Base-by-base conservation (phyloP, 495 filamentous ascomycete species). In the Tuber umbilicatum region DNA sequence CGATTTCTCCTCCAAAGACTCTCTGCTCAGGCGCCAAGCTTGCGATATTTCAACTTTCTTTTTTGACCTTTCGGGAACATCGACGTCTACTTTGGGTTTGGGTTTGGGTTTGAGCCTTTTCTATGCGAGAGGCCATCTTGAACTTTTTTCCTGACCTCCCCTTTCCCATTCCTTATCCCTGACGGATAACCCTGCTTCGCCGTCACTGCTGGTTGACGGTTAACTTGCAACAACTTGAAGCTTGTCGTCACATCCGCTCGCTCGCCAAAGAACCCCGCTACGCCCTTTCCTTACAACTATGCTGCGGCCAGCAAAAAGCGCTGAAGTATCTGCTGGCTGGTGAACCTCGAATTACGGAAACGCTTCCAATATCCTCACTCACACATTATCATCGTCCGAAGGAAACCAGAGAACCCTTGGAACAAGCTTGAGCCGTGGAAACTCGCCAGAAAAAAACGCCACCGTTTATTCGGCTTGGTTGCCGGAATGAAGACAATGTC, bases 241-340 rank as follows among this genome's bases (percentile, higher is more conserved):
- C 55, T 64, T 64, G 55, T 35, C 27, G 12, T 31, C 27, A 17
- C 27, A 35, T 64, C 14, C 12, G 55, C 14, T 64, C 27, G 55
- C 55, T 64, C 55, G 27, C 55, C 27, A 35, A 35, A 35, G 27
- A 31, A 35, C 55, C 55, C 55, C 55, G 12, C 27, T 64, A 14
- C 12, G n/a, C 55, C 55, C 17, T 35, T 35, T 64, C 27, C 55
- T 64, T 69, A 70, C 40, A 70, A 73, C 72, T 74, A 79, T 79
- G 77, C 76, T 69, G 70, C 72, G 76, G 73, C 77, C 72, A 55
- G 69, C 70, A 74, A 78, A 70, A 50, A 68, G 69, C 72, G 77
- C 77, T 79, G 76, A 47, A 73, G 78, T 78, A 74, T 43, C 76
- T 74, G 75, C 76, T 79, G 72, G 77, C 75, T 72, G 70, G 76